These are phyloP conservation scores for Eragrostis curvula DNA, from an alignment of 176 grass and related monocot genomes.

Conservation along the genomic window DNA sequence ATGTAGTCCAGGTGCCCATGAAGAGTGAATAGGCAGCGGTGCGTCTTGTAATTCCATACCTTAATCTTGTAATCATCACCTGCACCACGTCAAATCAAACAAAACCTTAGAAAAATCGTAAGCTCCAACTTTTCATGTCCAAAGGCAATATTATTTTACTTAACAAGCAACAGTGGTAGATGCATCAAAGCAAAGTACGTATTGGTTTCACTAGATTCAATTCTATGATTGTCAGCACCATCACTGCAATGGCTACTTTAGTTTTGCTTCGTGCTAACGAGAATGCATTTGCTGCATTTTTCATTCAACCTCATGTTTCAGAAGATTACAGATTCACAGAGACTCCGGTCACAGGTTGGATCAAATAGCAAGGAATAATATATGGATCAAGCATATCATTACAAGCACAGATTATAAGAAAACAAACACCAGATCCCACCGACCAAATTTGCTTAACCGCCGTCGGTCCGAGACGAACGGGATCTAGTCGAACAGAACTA, in stretches of 20 bases:
- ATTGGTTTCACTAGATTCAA: neutral
- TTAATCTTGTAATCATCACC: conserved; percentile 99
- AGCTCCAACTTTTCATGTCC: neutral
- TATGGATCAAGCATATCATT: conserved; percentile 5
- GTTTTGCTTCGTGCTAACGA: neutral
- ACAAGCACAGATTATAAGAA: neutral
- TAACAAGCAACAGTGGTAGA: no score
- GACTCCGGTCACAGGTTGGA: neutral
- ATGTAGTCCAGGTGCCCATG: conserved; percentile 97
- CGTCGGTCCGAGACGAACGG: neutral
- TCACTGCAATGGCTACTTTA: no score
- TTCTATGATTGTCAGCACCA: neutral
- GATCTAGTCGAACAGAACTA: conserved; percentile 16
- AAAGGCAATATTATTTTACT: neutral
- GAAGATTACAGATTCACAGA: neutral
- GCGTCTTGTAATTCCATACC: conserved; percentile 99
- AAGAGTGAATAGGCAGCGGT: conserved; percentile 98
- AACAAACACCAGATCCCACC: conserved; percentile 35
- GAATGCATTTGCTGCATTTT: conserved; percentile 2
- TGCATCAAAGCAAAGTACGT: neutral
- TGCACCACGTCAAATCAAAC: conserved; percentile 40
- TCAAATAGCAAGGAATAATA: neutral
- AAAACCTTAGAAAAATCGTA: conserved; percentile 7
- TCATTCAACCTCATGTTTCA: neutral
- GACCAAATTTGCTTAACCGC: conserved; percentile 23